Evolutionary conservation across 164 flowering plant species (phyloP), one percentile per base, ranked within the genome.

Genomic region (Pachysandra terminalis): DNA sequence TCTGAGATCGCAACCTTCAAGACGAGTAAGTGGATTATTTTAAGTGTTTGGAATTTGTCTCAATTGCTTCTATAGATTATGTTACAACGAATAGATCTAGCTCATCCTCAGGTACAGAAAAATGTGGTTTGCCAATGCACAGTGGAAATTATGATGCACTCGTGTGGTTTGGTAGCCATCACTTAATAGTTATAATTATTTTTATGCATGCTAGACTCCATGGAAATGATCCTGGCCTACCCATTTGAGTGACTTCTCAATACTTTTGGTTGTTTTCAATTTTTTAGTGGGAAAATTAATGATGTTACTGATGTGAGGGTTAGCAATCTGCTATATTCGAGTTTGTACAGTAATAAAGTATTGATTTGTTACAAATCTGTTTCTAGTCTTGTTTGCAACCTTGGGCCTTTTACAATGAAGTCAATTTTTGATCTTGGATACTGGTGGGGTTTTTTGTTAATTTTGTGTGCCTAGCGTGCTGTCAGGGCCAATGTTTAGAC

Each of bases 1-100:
- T 69, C 80, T 90, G 49, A 85, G 98, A 65, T 88, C 94, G 61
- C 95, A 86, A 35, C 79, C 90, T 32, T 63, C 83, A 26, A 83
- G 86, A 86, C 85, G 92, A 82, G 98, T 94, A 86, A 83, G 96
- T 78, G 27, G 25, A 23, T 59, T 23, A 23, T 53, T 16, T n/a
- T n/a, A 14, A 21, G 51, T 3, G 17, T 45, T 25, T 53, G 49
- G 19, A 28, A 28, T 35, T 25, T 25, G 23, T 14, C 17, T 40
- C 5, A 41, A 40, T n/a, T n/a, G 65, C 41, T 41, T 22, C 19
- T 32, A 13, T 6, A 60, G 48, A 9, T 60, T 10, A 19, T 32
- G 12, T 3, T 45, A 2, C 14, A 10, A 10, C 10, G 1, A 10
- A 15, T 10, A 45, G 2, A 45, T 45, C 51, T 45, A 45, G 51